phyloP scores from a whole-genome alignment of 108 stramenopile genomes.

The Nannochloropsis gaditana region DNA sequence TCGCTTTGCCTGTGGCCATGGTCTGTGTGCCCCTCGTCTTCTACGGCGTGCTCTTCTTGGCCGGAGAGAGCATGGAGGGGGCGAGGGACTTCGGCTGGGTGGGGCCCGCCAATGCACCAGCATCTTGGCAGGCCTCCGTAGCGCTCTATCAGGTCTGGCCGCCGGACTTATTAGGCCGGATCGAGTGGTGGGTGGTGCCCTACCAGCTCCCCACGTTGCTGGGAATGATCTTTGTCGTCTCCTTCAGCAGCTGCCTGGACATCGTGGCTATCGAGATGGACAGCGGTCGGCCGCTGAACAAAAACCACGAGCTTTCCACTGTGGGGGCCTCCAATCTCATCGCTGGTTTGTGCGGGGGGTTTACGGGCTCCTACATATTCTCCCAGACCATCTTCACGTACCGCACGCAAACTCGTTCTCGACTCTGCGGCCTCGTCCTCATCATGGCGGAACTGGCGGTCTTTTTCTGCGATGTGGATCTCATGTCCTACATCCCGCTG shows the following conservation, averaged over 20 bases:
- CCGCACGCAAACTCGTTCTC: conserved; percentile 68
- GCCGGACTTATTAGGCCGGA: conserved; percentile 57
- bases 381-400: conserved; percentile 88
- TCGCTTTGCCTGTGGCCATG: conserved; percentile 68
- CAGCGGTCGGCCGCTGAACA: conserved; percentile 78
- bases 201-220: conserved; percentile 60
- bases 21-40: conserved; percentile 64
- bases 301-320: conserved; percentile 79
- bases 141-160: conserved; percentile 48
- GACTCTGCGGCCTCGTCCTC: conserved; percentile 73
- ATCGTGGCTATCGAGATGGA: conserved; percentile 97
- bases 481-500: conserved; percentile 75
- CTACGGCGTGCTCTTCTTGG: conserved; percentile 61
- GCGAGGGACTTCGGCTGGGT: conserved; percentile 18
- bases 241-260: conserved; percentile 84
- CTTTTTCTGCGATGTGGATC: conserved; percentile 65
- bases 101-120: background rate
- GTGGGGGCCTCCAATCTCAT: conserved; percentile 84
- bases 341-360: conserved; percentile 80
- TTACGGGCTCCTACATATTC: conserved; percentile 91
- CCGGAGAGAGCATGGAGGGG: conserved; percentile 48
- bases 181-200: conserved; percentile 63
- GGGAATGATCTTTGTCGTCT: conserved; percentile 88
- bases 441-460: conserved; percentile 62
- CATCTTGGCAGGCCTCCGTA: background rate